Conservation (phyloP, 106 monocot species). For the Gastrodia elata region DNA sequence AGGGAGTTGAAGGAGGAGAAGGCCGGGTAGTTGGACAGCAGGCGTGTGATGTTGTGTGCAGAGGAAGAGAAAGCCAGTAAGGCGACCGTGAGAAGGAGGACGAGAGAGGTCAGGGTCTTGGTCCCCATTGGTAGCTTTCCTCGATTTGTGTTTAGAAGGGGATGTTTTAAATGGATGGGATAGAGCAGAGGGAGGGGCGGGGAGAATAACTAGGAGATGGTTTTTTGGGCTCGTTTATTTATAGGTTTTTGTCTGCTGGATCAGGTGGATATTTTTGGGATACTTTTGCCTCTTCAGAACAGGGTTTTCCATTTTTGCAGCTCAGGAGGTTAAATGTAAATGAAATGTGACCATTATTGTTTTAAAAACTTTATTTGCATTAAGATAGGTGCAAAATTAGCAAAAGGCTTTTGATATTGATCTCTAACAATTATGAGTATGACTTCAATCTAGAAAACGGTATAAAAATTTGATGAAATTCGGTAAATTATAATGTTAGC, state of each 20-base stretch:
- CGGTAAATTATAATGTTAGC: too few species aligned
- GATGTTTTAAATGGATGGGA: not conserved
- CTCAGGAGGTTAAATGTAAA: too few species aligned
- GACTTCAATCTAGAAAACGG: too few species aligned
- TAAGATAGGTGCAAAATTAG: too few species aligned
- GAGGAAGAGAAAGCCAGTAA: conserved; percentile 3
- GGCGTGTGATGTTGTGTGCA: conserved; percentile 36
- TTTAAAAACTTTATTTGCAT: too few species aligned
- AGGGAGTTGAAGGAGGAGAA: conserved; percentile 28
- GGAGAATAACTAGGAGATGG: not conserved
- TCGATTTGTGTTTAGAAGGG: not conserved
- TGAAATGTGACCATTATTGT: too few species aligned
- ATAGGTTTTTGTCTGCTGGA: not conserved
- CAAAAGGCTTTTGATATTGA: too few species aligned
- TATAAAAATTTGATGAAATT: too few species aligned
- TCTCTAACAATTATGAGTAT: too few species aligned
- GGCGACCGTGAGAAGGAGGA: conserved; percentile 21
- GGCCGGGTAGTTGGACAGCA: conserved; percentile 24
- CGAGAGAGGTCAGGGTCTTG: not conserved
- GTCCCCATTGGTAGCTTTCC: conserved; percentile 9
- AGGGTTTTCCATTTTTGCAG: too few species aligned
- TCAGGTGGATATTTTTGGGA: not conserved
- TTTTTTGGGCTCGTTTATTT: not conserved
- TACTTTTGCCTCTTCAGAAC: too few species aligned
- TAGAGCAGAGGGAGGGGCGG: not conserved